Conservation (phyloP, 805 yeast genomes). For the Ogataea salicorniae region DNA sequence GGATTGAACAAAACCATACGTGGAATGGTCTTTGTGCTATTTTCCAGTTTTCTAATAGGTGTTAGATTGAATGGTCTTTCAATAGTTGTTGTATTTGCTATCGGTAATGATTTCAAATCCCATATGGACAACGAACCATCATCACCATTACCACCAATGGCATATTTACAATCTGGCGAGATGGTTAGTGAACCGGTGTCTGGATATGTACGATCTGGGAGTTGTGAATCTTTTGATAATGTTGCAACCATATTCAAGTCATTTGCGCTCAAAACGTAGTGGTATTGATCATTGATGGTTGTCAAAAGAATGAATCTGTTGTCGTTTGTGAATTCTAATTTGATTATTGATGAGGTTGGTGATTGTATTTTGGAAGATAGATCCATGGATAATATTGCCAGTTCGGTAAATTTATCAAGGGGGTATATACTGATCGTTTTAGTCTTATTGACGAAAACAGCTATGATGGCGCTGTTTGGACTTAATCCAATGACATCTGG, state of each 20-base stretch:
- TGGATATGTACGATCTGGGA: constrained; percentile 30
- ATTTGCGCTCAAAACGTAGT: constrained; percentile 17
- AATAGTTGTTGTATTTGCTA: background rate
- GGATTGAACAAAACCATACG: constrained; percentile 58
- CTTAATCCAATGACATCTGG: constrained; percentile 56
- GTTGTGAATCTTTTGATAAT: constrained; percentile 43
- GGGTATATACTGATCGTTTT: constrained; percentile 57
- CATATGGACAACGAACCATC: constrained; percentile 50
- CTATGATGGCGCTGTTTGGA: constrained; percentile 80
- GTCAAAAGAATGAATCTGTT: constrained; percentile 37
- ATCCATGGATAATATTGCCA: too few species aligned
- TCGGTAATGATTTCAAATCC: constrained; percentile 31
- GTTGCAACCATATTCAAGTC: constrained; percentile 19
- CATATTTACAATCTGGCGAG: constrained; percentile 62
- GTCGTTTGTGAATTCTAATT: constrained; percentile 40
- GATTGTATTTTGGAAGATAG: too few species aligned
- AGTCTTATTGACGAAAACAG: constrained; percentile 45
- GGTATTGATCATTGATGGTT: constrained; percentile 22
- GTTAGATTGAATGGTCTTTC: constrained; percentile 4
- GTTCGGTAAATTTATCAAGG: constrained; percentile 36
- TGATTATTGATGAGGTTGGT: constrained; percentile 9
- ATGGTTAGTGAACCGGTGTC: constrained; percentile 55
- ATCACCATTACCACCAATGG: constrained; percentile 56
- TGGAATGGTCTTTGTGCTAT: constrained; percentile 32
- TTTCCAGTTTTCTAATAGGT: constrained; percentile 17